phyloP scores from a whole-genome alignment of 2,329 filamentous ascomycete species.

The Xylaria multiplex region DNA sequence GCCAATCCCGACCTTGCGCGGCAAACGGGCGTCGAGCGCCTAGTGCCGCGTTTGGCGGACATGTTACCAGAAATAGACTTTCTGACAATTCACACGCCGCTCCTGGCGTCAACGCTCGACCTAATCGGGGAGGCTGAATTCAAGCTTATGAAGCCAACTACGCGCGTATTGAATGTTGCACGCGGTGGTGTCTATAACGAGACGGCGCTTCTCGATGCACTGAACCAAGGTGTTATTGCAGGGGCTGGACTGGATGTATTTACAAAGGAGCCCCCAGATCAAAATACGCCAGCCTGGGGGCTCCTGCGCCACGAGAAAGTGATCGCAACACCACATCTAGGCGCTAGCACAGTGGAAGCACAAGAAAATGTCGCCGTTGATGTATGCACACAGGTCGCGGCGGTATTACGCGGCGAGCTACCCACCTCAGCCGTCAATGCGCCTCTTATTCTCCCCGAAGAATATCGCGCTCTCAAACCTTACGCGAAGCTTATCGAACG shows the following conservation, averaged over 20 bases:
- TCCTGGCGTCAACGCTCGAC: constrained; percentile 79
- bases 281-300: constrained; percentile 66
- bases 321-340: constrained; percentile 81
- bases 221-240: constrained; percentile 76
- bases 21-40: constrained; percentile 69
- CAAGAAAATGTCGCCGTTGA: constrained; percentile 87
- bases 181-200: constrained; percentile 85
- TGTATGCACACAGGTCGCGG: constrained; percentile 81
- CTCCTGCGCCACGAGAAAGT: constrained; percentile 76
- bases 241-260: constrained; percentile 85
- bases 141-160: constrained; percentile 75
- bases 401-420: constrained; percentile 76
- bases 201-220: constrained; percentile 72
- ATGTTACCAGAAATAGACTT: constrained; percentile 77
- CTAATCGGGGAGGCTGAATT: constrained; percentile 76
- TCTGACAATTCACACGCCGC: constrained; percentile 81
- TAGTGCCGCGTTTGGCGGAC: constrained; percentile 66
- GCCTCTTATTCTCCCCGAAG: constrained; percentile 81
- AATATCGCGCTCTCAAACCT: constrained; percentile 80
- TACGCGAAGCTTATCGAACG: constrained; percentile 79
- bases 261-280: constrained; percentile 75
- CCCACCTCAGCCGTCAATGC: constrained; percentile 83
- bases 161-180: constrained; percentile 81
- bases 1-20: constrained; percentile 77
- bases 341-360: constrained; percentile 82